A percentile compares a stretch with the other conserved stretches of the same genome.
Conservation (phyloP, 768 basidiomycete genomes). For the Tylopilus sp. region DNA sequence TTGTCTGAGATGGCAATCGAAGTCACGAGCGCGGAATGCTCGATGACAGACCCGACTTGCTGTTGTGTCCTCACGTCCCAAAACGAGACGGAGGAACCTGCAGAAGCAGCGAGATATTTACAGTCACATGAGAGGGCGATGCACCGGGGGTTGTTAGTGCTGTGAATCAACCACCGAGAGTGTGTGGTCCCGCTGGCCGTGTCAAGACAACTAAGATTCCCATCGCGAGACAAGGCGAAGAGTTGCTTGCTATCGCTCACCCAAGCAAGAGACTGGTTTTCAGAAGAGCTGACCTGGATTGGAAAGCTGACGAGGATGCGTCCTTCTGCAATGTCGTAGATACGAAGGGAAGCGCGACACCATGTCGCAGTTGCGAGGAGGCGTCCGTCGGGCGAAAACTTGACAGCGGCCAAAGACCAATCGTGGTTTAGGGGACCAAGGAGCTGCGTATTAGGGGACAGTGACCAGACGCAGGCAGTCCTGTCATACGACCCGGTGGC, state of each 20-base stretch:
- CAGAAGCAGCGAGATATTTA: constrained; percentile 5
- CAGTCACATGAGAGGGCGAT: constrained; percentile 4
- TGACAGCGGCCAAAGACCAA: constrained; percentile 7
- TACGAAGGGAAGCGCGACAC: neutral
- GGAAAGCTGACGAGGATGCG: neutral
- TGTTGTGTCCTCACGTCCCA: constrained; percentile 7
- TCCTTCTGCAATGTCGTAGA: constrained; percentile 3
- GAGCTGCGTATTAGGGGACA: neutral
- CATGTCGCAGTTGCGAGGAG: constrained; percentile 6
- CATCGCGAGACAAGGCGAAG: constrained; percentile 3
- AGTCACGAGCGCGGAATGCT: neutral
- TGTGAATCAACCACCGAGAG: constrained; percentile 3
- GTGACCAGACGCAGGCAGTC: constrained; percentile 7
- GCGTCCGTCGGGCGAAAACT: constrained; percentile 8
- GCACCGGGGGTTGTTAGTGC: neutral
- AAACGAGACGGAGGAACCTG: constrained; percentile 5
- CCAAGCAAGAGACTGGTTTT: constrained; percentile 12
- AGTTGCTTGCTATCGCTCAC: constrained; percentile 3
- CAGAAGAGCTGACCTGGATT: neutral
- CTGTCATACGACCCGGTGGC: constrained; percentile 9
- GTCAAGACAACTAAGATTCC: constrained; percentile 4
- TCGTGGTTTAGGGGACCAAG: constrained; percentile 1
- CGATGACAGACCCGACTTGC: constrained; percentile 7
- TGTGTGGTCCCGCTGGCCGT: neutral
- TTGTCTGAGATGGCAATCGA: constrained; percentile 7